Conservation (phyloP, 345 rosid species). For the Aegle marmelos region DNA sequence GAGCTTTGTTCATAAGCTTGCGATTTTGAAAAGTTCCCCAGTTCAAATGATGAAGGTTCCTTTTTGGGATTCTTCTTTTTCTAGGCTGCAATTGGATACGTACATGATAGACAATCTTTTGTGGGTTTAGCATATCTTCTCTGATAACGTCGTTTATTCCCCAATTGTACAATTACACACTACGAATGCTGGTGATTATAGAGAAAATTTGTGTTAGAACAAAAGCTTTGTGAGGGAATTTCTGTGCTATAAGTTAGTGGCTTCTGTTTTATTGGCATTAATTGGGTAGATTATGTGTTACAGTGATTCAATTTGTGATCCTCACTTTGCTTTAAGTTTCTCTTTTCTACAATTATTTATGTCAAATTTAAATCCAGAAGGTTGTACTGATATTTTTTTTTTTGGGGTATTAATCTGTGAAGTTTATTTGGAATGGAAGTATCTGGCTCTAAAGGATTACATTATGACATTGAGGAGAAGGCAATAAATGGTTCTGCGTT, state of each 20-base stretch:
- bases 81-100: not conserved
- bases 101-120: not conserved
- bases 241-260: not conserved
- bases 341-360: not conserved
- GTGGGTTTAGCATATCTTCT: not conserved
- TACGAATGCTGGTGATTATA: not conserved
- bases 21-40: not conserved
- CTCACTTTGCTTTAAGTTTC: not conserved
- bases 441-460: conserved; percentile 18
- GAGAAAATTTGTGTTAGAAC: not conserved
- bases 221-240: not conserved
- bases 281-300: not conserved
- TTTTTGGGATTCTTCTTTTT: not conserved
- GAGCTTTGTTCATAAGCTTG: not conserved
- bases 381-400: not conserved
- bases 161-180: not conserved
- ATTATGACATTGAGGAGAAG: conserved; percentile 31
- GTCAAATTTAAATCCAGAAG: not conserved
- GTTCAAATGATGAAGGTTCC: not conserved
- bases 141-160: not conserved
- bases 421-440: conserved; percentile 39
- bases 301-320: not conserved
- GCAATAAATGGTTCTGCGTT: conserved; percentile 31
- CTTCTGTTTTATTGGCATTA: not conserved
- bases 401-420: not conserved